phyloP scores from a whole-genome alignment of 2,329 filamentous ascomycete species.

The Diplodia seriata region DNA sequence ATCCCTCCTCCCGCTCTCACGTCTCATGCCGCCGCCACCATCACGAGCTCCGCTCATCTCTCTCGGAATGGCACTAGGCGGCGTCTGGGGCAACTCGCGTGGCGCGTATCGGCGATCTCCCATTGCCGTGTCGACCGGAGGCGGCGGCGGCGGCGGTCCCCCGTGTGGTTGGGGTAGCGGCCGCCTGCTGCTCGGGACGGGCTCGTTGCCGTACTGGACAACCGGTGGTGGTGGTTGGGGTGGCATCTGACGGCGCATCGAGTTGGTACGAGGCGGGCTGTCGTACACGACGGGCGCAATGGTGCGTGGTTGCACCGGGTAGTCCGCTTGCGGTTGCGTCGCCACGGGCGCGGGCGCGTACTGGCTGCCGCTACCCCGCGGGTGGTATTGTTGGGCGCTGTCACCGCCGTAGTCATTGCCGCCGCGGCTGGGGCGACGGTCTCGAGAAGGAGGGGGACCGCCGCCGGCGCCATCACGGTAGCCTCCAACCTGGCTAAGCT shows the following conservation, averaged over 20 bases:
- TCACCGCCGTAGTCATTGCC: not conserved
- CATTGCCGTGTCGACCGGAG: slow-evolving; percentile 40
- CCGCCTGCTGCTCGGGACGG: slow-evolving; percentile 8
- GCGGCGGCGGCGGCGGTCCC: slow-evolving; percentile 10
- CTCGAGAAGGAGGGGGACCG: not conserved
- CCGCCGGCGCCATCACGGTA: not conserved
- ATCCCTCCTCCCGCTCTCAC: slow-evolving; percentile 32
- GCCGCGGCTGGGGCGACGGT: not conserved
- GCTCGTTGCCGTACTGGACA: slow-evolving; percentile 31
- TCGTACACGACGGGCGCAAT: slow-evolving; percentile 8
- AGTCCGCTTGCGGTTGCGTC: slow-evolving; percentile 1
- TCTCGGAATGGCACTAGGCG: not conserved
- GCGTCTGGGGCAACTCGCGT: slow-evolving; percentile 33
- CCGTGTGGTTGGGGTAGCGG: slow-evolving; percentile 11
- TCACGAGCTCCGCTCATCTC: slow-evolving; percentile 4
- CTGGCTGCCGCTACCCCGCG: not conserved
- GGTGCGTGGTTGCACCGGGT: not conserved
- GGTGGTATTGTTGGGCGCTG: not conserved
- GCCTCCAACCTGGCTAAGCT: not conserved
- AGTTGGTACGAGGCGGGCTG: slow-evolving; percentile 10
- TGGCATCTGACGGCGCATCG: not conserved
- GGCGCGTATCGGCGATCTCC: slow-evolving; percentile 26
- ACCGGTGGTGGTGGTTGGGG: not conserved
- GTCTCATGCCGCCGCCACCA: not conserved
- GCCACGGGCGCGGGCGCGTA: not conserved